Conservation (phyloP, 805 yeast species). For the Myxozyma neotropica region DNA sequence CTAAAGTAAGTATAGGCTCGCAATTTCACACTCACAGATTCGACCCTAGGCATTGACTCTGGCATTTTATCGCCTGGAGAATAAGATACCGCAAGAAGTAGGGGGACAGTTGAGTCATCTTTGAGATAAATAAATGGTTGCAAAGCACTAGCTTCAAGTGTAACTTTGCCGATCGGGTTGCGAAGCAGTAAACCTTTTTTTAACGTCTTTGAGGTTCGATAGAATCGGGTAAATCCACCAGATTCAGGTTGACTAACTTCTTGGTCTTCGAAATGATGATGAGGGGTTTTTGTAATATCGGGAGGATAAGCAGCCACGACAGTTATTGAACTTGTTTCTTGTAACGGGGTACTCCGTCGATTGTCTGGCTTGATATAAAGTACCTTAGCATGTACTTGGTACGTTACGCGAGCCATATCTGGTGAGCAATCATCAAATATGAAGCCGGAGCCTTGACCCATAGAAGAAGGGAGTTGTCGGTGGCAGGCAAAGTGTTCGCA, state of each 20-base stretch:
- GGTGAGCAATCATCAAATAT: slow-evolving; percentile 27
- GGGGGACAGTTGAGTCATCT: slow-evolving; percentile 8
- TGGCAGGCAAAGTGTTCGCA: slow-evolving; percentile 21
- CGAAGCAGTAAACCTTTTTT: slow-evolving; percentile 10
- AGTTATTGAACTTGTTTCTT: background rate
- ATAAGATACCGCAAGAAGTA: slow-evolving; percentile 16
- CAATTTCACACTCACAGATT: slow-evolving; percentile 18
- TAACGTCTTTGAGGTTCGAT: slow-evolving; percentile 14
- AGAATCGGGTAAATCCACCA: slow-evolving; percentile 24
- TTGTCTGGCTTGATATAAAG: background rate
- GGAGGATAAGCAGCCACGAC: slow-evolving; percentile 24
- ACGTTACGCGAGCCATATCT: slow-evolving; percentile 25
- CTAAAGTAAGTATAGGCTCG: slow-evolving; percentile 18
- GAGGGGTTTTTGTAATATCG: slow-evolving; percentile 12
- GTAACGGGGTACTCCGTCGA: slow-evolving; percentile 3
- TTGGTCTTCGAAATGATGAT: slow-evolving; percentile 9
- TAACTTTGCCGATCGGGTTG: slow-evolving; percentile 3
- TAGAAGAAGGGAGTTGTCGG: slow-evolving; percentile 22
- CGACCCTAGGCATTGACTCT: slow-evolving; percentile 15
- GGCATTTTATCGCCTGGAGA: slow-evolving; percentile 1
- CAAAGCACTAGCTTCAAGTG: slow-evolving; percentile 20
- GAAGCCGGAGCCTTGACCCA: slow-evolving; percentile 14
- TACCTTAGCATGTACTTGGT: slow-evolving; percentile 15
- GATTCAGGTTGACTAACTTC: slow-evolving; percentile 5
- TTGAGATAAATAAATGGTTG: slow-evolving; percentile 16